Evolutionary conservation across 345 rosid genomes (phyloP).

Genomic region (Noccaea caerulescens): DNA sequence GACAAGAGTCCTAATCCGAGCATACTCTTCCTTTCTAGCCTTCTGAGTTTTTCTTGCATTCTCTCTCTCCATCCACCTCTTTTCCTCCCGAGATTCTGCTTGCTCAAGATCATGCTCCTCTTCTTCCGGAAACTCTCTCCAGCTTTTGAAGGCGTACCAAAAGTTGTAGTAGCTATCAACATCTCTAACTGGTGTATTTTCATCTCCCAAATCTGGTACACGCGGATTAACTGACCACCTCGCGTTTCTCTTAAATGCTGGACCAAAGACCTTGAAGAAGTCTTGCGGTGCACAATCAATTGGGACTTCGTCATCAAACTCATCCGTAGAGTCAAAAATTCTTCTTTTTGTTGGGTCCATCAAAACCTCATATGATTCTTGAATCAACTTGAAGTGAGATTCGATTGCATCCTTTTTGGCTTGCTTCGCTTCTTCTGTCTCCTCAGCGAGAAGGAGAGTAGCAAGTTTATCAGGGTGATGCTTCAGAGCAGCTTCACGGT

Average conservation of each 20-base stretch:
- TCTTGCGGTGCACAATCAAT: constrained; percentile 83
- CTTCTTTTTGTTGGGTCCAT: constrained; percentile 86
- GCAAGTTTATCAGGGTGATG: constrained; percentile 96
- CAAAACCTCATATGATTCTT: constrained; percentile 89
- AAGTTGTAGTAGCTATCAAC: constrained; percentile 76
- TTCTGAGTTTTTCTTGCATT: constrained; percentile 75
- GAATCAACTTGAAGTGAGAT: constrained; percentile 79
- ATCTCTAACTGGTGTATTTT: constrained; percentile 59
- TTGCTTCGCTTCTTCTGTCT: constrained; percentile 82
- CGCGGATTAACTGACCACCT: constrained; percentile 84
- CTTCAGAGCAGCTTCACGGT: constrained; percentile 89
- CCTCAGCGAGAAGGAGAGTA: constrained; percentile 78
- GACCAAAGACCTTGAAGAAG: constrained; percentile 95
- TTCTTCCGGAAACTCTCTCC: constrained; percentile 97
- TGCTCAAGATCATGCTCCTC: constrained; percentile 93
- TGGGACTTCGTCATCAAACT: constrained; percentile 95
- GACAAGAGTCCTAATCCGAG: constrained; percentile 77
- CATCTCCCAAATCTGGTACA: constrained; percentile 77
- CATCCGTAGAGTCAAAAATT: constrained; percentile 89
- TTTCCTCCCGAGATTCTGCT: constrained; percentile 95
- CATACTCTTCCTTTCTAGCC: constrained; percentile 93
- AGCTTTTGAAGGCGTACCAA: constrained; percentile 90
- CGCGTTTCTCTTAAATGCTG: constrained; percentile 93
- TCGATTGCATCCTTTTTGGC: constrained; percentile 92
- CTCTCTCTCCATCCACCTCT: constrained; percentile 99